Evolutionary conservation across 306 rosid species (phyloP).

Genomic region (Cicer arietinum): DNA sequence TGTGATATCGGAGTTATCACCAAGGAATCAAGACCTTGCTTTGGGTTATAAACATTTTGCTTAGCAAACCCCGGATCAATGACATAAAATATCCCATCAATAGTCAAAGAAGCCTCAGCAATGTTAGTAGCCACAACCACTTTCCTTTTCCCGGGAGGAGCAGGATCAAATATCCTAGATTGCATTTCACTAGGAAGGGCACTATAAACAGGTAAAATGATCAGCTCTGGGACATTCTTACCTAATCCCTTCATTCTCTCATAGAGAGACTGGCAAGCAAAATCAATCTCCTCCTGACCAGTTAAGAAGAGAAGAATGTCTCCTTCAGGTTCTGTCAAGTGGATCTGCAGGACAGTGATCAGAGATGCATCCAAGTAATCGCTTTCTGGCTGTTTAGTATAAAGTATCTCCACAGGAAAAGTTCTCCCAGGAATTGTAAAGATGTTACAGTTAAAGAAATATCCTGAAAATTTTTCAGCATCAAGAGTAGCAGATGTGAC

Average conservation of each 20-base stretch:
- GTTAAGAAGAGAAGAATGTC: constrained; percentile 91
- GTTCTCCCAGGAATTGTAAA: constrained; percentile 90
- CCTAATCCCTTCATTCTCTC: constrained; percentile 88
- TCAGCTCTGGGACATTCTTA: constrained; percentile 74
- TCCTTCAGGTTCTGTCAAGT: constrained; percentile 90
- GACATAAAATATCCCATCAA: constrained; percentile 83
- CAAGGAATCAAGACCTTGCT: constrained; percentile 84
- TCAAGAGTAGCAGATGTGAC: constrained; percentile 91
- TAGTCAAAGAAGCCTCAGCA: constrained; percentile 90
- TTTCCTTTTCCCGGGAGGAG: constrained; percentile 90
- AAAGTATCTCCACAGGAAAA: constrained; percentile 79
- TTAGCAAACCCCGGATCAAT: constrained; percentile 93
- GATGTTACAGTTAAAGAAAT: constrained; percentile 79
- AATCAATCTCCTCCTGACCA: constrained; percentile 95
- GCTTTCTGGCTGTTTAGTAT: constrained; percentile 85
- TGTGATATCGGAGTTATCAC: constrained; percentile 87
- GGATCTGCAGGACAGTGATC: constrained; percentile 81
- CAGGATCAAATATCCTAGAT: constrained; percentile 81
- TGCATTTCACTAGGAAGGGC: constrained; percentile 92
- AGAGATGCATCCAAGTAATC: constrained; percentile 83
- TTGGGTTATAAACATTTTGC: constrained; percentile 86
- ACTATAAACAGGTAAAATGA: constrained; percentile 83
- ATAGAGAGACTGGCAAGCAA: constrained; percentile 82
- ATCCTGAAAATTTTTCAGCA: constrained; percentile 88
- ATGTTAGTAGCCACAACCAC: constrained; percentile 93